Percentiles rank a stretch among this genome's conserved stretches.
Evolutionary conservation across 2,329 filamentous ascomycete species (phyloP).

Genomic region (Metarhizium brunneum): DNA sequence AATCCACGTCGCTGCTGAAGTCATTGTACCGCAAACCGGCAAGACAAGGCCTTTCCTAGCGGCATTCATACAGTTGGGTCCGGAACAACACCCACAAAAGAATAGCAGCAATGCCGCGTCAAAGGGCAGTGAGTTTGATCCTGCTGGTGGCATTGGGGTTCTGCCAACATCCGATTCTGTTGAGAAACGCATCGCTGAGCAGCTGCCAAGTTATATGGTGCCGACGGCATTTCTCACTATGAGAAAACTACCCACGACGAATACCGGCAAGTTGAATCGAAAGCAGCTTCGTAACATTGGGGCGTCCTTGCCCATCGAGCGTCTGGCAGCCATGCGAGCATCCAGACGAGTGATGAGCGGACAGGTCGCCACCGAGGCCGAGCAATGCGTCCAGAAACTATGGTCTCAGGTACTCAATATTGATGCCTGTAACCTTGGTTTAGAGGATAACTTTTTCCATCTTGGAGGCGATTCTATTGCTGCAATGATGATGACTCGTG

Average conservation of each 20-base stretch:
- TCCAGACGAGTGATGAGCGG: neutral
- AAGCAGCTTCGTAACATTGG: slow-evolving; percentile 32
- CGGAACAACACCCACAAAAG: too few species aligned
- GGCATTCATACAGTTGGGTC: neutral
- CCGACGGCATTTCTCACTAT: slow-evolving; percentile 31
- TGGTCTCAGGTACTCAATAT: slow-evolving; percentile 28
- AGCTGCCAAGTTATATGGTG: slow-evolving; percentile 30
- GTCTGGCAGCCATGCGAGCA: neutral
- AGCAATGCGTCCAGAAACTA: neutral
- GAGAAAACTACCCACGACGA: slow-evolving; percentile 27
- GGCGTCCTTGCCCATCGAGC: neutral
- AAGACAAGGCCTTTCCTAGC: neutral
- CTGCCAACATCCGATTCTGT: too few species aligned
- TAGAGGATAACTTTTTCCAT: slow-evolving; percentile 16
- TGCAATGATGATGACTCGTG: slow-evolving; percentile 14
- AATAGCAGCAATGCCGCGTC: too few species aligned
- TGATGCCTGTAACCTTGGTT: slow-evolving; percentile 1
- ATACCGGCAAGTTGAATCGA: slow-evolving; percentile 34
- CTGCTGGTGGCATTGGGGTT: too few species aligned
- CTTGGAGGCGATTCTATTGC: slow-evolving; percentile 20
- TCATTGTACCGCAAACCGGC: neutral
- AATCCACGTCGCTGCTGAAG: neutral
- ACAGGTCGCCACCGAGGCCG: neutral
- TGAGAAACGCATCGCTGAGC: slow-evolving; percentile 6
- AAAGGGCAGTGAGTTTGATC: too few species aligned